phyloP scores from a whole-genome alignment of 441 rosid species.

The Croton setiger region DNA sequence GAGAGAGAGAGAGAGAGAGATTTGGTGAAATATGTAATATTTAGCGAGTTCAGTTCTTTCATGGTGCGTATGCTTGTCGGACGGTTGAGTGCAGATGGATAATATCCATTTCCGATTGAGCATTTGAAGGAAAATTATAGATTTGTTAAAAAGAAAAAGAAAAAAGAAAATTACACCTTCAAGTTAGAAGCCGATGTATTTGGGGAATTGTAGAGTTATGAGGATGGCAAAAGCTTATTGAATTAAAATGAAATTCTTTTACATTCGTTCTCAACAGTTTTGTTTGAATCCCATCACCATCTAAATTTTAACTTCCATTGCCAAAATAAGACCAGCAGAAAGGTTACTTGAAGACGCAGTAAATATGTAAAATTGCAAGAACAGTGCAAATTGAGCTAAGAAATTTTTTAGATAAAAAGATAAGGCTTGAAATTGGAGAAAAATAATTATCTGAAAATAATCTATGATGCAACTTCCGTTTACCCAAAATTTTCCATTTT shows the following conservation, averaged over 20 bases:
- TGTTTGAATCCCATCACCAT: background rate
- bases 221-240: constrained; percentile 41
- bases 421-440: no score
- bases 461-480: no score
- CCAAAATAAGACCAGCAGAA: no score
- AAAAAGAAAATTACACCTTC: constrained; percentile 32
- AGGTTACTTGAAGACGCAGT: no score
- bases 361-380: no score
- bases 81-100: constrained; percentile 27
- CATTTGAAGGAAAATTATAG: constrained; percentile 40
- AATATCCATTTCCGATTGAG: constrained; percentile 35
- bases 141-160: constrained; percentile 29
- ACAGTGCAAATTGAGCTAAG: no score
- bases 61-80: constrained; percentile 38
- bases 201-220: constrained; percentile 63
- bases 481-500: no score
- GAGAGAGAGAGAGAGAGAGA: no score
- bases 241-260: constrained; percentile 57
- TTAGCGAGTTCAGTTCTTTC: constrained; percentile 38
- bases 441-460: no score
- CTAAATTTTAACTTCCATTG: no score
- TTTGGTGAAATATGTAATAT: constrained; percentile 61
- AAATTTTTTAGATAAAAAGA: no score
- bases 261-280: constrained; percentile 24
- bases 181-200: constrained; percentile 41